Percentiles rank a stretch among this genome's conserved stretches.
Conservation (phyloP, 2,329 filamentous ascomycete genomes). For the Hypoxylon sp. region DNA sequence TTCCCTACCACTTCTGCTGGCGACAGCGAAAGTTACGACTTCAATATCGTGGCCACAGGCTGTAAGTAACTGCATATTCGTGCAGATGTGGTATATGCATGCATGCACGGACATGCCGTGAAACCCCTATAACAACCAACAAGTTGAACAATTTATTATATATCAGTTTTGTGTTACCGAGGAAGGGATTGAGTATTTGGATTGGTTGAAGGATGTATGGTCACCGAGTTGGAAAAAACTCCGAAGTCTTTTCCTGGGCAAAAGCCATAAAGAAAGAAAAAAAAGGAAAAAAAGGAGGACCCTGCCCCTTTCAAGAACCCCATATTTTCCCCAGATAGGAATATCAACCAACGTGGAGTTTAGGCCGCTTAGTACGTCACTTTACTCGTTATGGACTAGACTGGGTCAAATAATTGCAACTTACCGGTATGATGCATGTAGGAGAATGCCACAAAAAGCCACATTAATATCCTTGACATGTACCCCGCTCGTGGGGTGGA, state of each 20-base stretch:
- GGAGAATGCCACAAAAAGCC: conserved; percentile 15
- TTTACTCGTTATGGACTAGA: conserved; percentile 10
- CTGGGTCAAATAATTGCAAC: too few relatives aligned
- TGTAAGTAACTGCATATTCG: conserved; percentile 13
- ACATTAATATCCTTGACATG: too few relatives aligned
- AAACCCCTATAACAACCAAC: too few relatives aligned
- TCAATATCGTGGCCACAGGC: conserved; percentile 17
- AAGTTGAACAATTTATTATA: conserved; percentile 7
- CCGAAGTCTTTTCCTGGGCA: too few relatives aligned
- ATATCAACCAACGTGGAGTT: conserved; percentile 3
- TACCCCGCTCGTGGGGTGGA: conserved; percentile 12
- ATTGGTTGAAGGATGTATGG: too few relatives aligned
- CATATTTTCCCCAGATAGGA: conserved; percentile 25
- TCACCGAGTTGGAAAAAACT: too few relatives aligned
- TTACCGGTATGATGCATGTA: too few relatives aligned
- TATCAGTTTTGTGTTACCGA: too few relatives aligned
- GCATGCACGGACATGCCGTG: too few relatives aligned
- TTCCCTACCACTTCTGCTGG: conserved; percentile 15
- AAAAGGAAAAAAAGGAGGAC: not conserved
- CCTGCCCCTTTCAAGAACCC: conserved; percentile 1
- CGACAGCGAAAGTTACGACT: conserved; percentile 19
- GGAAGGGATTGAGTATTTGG: too few relatives aligned
- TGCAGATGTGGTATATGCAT: conserved; percentile 1
- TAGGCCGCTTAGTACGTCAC: not conserved
- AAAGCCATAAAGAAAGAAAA: too few relatives aligned